Conservation (phyloP, 441 rosid species). For the Capsella rubella region DNA sequence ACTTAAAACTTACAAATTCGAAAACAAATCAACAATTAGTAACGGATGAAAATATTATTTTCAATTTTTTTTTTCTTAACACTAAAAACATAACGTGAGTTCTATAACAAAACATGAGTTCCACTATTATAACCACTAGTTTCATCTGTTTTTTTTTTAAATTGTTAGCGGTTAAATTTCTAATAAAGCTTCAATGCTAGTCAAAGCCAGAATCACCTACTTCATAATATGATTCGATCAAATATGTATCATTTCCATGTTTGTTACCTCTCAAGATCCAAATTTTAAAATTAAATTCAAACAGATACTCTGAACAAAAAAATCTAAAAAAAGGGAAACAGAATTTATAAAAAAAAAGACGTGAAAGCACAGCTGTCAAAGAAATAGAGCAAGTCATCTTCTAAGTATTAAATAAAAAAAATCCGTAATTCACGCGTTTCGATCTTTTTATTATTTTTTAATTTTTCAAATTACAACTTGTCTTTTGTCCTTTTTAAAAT, state of each 20-base stretch:
- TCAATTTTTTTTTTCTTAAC: too few species aligned
- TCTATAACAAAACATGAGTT: too few species aligned
- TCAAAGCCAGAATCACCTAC: too few species aligned
- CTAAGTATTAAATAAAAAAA: background rate
- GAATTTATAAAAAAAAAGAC: constrained; percentile 1
- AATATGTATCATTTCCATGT: background rate
- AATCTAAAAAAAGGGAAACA: background rate
- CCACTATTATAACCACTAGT: too few species aligned
- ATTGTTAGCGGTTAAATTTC: too few species aligned
- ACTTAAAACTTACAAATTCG: too few species aligned
- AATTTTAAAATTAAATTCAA: background rate
- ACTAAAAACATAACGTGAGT: too few species aligned
- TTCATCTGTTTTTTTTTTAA: too few species aligned
- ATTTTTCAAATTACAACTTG: constrained; percentile 45
- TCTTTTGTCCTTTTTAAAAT: constrained; percentile 31
- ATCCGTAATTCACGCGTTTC: constrained; percentile 54
- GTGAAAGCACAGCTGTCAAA: constrained; percentile 48
- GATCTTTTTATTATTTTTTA: background rate
- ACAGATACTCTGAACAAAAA: background rate
- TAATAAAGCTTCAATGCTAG: too few species aligned
- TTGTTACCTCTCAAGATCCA: background rate
- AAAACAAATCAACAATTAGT: too few species aligned
- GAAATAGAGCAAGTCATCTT: constrained; percentile 41
- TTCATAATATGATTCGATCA: background rate
- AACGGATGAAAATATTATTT: too few species aligned